A percentile compares a stretch with the other conserved stretches of the same genome.
These are phyloP conservation scores for Luvunga scandens DNA, from an alignment of 345 rosid genomes.

Conservation along the genomic window DNA sequence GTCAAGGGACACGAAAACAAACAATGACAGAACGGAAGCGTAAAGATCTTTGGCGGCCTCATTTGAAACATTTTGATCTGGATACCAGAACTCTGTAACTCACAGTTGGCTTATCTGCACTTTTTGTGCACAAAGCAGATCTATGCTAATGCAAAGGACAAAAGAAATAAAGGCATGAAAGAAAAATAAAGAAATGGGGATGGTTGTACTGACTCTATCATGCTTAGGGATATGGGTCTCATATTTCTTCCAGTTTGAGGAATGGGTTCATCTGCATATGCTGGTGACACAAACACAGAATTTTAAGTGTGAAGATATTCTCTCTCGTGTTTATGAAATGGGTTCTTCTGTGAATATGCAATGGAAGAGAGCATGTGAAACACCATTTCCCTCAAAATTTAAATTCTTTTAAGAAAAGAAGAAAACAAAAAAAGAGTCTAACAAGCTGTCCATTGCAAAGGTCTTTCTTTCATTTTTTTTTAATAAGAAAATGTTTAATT, in stretches of 20 bases:
- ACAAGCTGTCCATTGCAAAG: background rate
- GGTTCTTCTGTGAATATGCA: slow-evolving; percentile 11
- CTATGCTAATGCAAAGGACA: slow-evolving; percentile 14
- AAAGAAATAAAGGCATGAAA: slow-evolving; percentile 6
- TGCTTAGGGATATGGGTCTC: slow-evolving; percentile 41
- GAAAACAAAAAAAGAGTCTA: slow-evolving; percentile 10
- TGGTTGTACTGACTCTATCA: slow-evolving; percentile 27
- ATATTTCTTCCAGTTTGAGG: slow-evolving; percentile 19
- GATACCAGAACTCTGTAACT: background rate
- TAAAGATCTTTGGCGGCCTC: slow-evolving; percentile 15
- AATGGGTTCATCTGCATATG: slow-evolving; percentile 24
- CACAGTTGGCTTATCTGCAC: slow-evolving; percentile 13
- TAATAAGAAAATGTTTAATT: slow-evolving; percentile 13
- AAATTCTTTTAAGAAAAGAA: slow-evolving; percentile 15
- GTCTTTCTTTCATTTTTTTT: background rate
- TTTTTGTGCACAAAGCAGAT: slow-evolving; percentile 8
- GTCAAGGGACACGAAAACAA: slow-evolving; percentile 8
- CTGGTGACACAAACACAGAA: slow-evolving; percentile 30
- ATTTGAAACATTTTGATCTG: background rate
- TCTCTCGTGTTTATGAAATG: slow-evolving; percentile 16
- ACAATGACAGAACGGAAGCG: slow-evolving; percentile 24
- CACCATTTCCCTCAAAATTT: background rate
- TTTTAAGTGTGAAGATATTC: slow-evolving; percentile 33
- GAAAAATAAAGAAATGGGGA: slow-evolving; percentile 17
- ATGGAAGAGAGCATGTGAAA: background rate